Evolutionary conservation across 2,329 filamentous ascomycete species (phyloP).

Genomic region (Aspergillus sp.): DNA sequence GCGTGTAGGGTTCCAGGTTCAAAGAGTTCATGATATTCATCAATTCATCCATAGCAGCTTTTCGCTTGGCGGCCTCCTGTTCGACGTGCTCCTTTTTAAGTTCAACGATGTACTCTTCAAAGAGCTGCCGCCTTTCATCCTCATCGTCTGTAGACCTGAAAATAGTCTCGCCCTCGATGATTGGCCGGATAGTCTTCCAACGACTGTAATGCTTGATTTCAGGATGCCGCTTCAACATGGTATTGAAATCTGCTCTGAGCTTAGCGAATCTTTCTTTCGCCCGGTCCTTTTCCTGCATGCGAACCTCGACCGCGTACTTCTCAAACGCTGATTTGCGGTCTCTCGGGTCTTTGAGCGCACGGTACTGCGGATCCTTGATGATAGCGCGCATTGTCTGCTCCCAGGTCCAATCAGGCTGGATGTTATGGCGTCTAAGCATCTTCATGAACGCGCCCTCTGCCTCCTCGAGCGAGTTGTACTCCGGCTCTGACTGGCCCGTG

Average conservation of each 20-base stretch:
- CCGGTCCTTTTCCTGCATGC: conserved; percentile 85
- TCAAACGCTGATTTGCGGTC: conserved; percentile 87
- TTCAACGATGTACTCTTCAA: conserved; percentile 83
- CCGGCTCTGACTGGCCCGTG: conserved; percentile 54
- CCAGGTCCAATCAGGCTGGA: conserved; percentile 90
- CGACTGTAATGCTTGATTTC: conserved; percentile 96
- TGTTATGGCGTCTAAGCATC: conserved; percentile 71
- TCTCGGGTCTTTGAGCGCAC: conserved; percentile 84
- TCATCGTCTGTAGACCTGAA: conserved; percentile 88
- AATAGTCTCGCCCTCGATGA: conserved; percentile 90
- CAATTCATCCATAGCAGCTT: conserved; percentile 76
- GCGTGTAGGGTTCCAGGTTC: conserved; percentile 83
- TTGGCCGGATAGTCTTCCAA: conserved; percentile 91
- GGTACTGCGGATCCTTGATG: conserved; percentile 85
- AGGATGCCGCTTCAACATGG: conserved; percentile 90
- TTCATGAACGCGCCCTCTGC: conserved; percentile 91
- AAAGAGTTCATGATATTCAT: conserved; percentile 68
- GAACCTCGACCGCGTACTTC: conserved; percentile 85
- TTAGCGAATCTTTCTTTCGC: conserved; percentile 90
- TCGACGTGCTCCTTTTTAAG: conserved; percentile 75
- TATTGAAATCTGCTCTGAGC: conserved; percentile 85
- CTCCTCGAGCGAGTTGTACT: conserved; percentile 73
- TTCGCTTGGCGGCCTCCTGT: conserved; percentile 61
- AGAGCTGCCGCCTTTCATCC: conserved; percentile 76
- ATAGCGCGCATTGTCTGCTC: conserved; percentile 77